Evolutionary conservation across 2,329 filamentous ascomycete genomes (phyloP).

Genomic region (Ceratocystis harringtonii): DNA sequence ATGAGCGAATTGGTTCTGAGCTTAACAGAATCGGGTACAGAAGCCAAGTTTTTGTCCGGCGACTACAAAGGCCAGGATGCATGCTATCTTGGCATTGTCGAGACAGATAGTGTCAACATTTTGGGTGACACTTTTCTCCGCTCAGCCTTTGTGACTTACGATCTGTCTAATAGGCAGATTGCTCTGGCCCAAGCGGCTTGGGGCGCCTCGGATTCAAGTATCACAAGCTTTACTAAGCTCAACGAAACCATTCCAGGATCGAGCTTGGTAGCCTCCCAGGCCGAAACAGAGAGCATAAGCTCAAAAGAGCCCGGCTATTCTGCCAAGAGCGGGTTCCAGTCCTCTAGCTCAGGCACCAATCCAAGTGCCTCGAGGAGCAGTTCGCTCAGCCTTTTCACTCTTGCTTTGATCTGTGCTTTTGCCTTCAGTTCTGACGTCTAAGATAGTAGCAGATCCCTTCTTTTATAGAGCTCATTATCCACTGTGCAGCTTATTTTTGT

Average conservation of each 20-base stretch:
- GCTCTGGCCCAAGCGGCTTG: constrained; percentile 41
- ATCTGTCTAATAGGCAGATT: constrained; percentile 42
- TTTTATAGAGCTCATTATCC: too few species aligned
- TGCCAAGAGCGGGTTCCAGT: constrained; percentile 14
- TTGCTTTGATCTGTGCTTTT: neutral
- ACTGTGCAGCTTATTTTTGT: too few species aligned
- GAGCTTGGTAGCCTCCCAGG: neutral
- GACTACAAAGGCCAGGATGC: constrained; percentile 30
- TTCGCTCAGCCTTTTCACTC: neutral
- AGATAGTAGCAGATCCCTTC: neutral
- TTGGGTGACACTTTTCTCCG: constrained; percentile 45
- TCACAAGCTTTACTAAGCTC: constrained; percentile 35
- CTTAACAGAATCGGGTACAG: constrained; percentile 24
- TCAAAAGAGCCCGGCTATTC: neutral
- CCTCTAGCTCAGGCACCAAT: neutral
- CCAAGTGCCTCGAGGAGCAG: neutral
- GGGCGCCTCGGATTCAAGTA: constrained; percentile 35
- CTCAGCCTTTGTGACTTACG: constrained; percentile 46
- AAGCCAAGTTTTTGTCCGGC: constrained; percentile 25
- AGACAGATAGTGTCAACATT: constrained; percentile 29
- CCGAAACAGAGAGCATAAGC: constrained; percentile 6
- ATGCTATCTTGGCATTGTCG: constrained; percentile 44
- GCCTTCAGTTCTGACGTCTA: neutral
- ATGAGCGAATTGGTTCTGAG: constrained; percentile 44
- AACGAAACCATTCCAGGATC: constrained; percentile 33